These are phyloP conservation scores for Blastobotrys mokoenaii DNA, from an alignment of 805 yeast genomes.

Conservation along the genomic window DNA sequence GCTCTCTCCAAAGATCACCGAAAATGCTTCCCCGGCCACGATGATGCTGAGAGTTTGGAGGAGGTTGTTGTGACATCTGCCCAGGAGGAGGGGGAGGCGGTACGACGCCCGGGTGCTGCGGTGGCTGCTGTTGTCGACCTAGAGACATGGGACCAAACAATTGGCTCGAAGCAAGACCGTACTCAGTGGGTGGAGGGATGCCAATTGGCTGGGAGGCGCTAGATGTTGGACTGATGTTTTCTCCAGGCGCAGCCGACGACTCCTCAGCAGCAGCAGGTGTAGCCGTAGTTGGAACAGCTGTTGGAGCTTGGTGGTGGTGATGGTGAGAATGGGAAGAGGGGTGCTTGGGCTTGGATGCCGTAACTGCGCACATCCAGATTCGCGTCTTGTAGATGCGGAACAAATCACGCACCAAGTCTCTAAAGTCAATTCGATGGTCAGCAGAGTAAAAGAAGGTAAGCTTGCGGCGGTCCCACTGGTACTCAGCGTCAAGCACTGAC, in stretches of 20 bases:
- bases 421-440: slow-evolving; percentile 60
- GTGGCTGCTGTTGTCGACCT: background rate
- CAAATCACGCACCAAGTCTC: slow-evolving; percentile 68
- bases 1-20: background rate
- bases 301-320: background rate
- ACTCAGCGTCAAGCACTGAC: slow-evolving; percentile 70
- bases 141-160: slow-evolving; percentile 1
- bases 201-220: background rate
- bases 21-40: background rate
- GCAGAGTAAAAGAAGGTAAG: slow-evolving; percentile 68
- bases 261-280: slow-evolving; percentile 9
- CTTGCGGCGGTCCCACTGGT: slow-evolving; percentile 78
- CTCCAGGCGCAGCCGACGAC: background rate
- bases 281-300: slow-evolving; percentile 6
- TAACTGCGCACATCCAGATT: slow-evolving; percentile 81
- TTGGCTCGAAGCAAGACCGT: slow-evolving; percentile 1
- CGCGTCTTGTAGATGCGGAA: slow-evolving; percentile 71
- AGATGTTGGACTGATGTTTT: background rate
- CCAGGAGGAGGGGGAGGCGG: slow-evolving; percentile 3
- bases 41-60: background rate
- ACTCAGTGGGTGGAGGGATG: slow-evolving; percentile 1
- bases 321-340: background rate
- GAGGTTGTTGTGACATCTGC: background rate
- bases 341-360: background rate
- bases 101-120: background rate